A percentile compares a stretch with the other conserved stretches of the same genome.
phyloP scores from a whole-genome alignment of 345 rosid genomes.

The Draba incana region DNA sequence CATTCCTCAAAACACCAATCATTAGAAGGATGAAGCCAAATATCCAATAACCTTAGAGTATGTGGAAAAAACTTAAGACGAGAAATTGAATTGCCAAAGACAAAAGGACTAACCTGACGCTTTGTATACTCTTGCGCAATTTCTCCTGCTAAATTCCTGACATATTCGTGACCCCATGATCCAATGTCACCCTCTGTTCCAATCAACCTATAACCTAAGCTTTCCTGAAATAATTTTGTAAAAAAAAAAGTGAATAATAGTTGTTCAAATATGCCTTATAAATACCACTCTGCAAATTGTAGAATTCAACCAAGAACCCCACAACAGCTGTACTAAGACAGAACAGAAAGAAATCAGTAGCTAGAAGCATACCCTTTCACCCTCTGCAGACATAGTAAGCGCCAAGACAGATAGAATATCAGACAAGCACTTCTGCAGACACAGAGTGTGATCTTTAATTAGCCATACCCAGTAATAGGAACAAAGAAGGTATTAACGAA shows the following conservation, averaged over 20 bases:
- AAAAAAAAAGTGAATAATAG: constrained; percentile 12
- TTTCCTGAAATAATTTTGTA: constrained; percentile 58
- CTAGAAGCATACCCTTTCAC: constrained; percentile 72
- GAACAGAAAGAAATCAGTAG: constrained; percentile 13
- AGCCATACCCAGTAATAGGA: constrained; percentile 13
- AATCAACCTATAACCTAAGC: constrained; percentile 75
- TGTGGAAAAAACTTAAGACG: not conserved
- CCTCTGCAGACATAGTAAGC: constrained; percentile 96
- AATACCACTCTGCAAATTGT: not conserved
- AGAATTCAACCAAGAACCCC: not conserved
- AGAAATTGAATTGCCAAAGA: constrained; percentile 6
- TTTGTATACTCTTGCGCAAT: constrained; percentile 73
- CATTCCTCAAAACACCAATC: constrained; percentile 24
- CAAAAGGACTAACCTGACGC: constrained; percentile 59
- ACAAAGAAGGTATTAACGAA: not conserved
- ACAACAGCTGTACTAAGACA: not conserved
- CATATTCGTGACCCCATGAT: constrained; percentile 98
- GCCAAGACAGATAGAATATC: constrained; percentile 94
- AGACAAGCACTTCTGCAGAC: constrained; percentile 76
- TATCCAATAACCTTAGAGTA: constrained; percentile 10
- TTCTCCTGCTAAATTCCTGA: constrained; percentile 95
- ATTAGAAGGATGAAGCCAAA: constrained; percentile 15
- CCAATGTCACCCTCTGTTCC: constrained; percentile 94
- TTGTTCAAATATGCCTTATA: not conserved
- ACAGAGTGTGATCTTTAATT: constrained; percentile 28